These are phyloP conservation scores for Phytophthora constricta DNA, from an alignment of 352 stramenopile genomes.

Conservation along the genomic window DNA sequence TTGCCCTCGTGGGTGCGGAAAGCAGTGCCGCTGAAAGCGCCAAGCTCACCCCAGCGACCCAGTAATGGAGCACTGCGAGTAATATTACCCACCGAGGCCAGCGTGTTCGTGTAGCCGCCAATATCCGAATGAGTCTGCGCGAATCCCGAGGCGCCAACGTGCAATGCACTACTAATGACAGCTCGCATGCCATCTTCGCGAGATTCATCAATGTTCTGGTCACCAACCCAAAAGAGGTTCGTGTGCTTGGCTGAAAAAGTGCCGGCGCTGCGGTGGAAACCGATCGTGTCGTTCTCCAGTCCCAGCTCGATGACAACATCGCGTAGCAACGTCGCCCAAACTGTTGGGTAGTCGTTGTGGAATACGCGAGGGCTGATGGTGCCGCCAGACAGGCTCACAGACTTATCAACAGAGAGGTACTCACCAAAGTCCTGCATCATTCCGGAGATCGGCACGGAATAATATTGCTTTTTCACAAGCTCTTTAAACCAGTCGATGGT, in stretches of 20 bases:
- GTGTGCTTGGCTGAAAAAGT: slow-evolving; percentile 38
- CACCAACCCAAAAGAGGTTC: slow-evolving; percentile 38
- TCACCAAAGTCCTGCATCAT: slow-evolving; percentile 42
- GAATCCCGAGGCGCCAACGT: slow-evolving; percentile 33
- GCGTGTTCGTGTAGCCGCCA: slow-evolving; percentile 35
- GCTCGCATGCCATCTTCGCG: slow-evolving; percentile 33
- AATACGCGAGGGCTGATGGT: slow-evolving; percentile 29
- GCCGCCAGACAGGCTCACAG: slow-evolving; percentile 25
- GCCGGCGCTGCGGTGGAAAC: slow-evolving; percentile 33
- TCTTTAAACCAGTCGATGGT: slow-evolving; percentile 36
- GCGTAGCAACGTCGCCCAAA: slow-evolving; percentile 30
- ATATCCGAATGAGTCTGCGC: slow-evolving; percentile 35
- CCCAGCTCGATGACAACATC: slow-evolving; percentile 29
- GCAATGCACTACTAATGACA: slow-evolving; percentile 32
- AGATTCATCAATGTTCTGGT: slow-evolving; percentile 40
- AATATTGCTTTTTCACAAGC: slow-evolving; percentile 37
- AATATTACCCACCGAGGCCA: slow-evolving; percentile 31
- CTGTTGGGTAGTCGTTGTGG: slow-evolving; percentile 38
- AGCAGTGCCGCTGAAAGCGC: slow-evolving; percentile 29
- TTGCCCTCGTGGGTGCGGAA: slow-evolving; percentile 41
- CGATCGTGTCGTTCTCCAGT: slow-evolving; percentile 35
- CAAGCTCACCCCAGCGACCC: slow-evolving; percentile 33
- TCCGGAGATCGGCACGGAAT: slow-evolving; percentile 35
- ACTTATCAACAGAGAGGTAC: slow-evolving; percentile 32
- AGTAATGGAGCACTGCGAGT: slow-evolving; percentile 31